Conservation (phyloP, 345 rosid species). For the Cardamine chenopodiifolia region DNA sequence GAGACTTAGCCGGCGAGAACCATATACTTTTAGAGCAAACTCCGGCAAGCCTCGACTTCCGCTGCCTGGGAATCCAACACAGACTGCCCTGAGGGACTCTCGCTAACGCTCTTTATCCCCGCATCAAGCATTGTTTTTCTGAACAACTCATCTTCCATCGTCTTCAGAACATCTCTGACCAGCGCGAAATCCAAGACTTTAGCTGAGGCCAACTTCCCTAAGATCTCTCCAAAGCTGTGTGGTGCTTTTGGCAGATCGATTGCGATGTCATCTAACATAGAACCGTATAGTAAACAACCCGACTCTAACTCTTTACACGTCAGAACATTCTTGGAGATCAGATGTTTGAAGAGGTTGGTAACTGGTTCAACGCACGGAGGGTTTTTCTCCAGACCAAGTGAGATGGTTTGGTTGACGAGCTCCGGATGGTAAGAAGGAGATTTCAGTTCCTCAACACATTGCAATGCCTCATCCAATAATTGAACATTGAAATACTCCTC, state of each 20-base stretch:
- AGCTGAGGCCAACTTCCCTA: conserved; percentile 56
- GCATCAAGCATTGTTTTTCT: conserved; percentile 45
- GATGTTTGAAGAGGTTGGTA: conserved; percentile 50
- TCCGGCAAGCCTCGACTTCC: conserved; percentile 44
- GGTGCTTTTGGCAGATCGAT: conserved; percentile 82
- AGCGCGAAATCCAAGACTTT: conserved; percentile 49
- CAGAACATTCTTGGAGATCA: conserved; percentile 50
- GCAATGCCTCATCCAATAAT: conserved; percentile 63
- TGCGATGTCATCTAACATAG: conserved; percentile 66
- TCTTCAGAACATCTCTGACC: conserved; percentile 55
- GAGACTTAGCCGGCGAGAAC: not conserved
- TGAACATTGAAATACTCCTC: conserved; percentile 65
- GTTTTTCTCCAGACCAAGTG: conserved; percentile 60
- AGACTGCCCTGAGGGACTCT: conserved; percentile 38
- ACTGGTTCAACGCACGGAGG: conserved; percentile 58
- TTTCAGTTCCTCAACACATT: conserved; percentile 65
- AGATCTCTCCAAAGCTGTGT: conserved; percentile 56
- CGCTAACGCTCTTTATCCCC: conserved; percentile 30
- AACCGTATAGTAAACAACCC: conserved; percentile 63
- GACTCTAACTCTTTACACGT: conserved; percentile 49
- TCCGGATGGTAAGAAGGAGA: conserved; percentile 64
- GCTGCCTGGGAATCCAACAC: conserved; percentile 43
- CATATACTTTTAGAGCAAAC: conserved; percentile 29
- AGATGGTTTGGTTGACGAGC: conserved; percentile 69
- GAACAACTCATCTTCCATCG: conserved; percentile 56